A percentile compares a stretch with the other conserved stretches of the same genome.
Evolutionary conservation across 805 yeast species (phyloP).

Genomic region (Ogataea populi-albae): DNA sequence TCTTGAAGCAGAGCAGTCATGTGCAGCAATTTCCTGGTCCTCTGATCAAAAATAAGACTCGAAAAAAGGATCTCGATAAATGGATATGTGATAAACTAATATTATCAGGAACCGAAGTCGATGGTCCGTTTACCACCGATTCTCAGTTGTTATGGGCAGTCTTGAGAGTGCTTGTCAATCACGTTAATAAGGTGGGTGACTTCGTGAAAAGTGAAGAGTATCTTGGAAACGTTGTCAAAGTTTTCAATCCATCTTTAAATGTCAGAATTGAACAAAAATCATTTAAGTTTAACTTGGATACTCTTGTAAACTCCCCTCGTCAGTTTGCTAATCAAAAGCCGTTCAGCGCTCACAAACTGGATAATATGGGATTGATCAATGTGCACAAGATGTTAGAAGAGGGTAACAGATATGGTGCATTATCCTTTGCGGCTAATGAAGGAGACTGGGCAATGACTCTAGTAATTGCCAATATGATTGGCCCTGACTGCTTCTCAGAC

Average conservation of each 20-base stretch:
- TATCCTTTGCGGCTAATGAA: constrained; percentile 56
- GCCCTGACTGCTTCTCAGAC: constrained; percentile 45
- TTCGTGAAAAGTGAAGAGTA: constrained; percentile 27
- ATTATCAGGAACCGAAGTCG: constrained; percentile 16
- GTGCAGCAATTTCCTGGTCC: constrained; percentile 67
- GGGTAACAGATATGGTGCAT: constrained; percentile 68
- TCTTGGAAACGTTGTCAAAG: constrained; percentile 32
- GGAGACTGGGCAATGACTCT: constrained; percentile 79
- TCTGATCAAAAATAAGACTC: constrained; percentile 51
- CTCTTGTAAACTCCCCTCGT: constrained; percentile 14
- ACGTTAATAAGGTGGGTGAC: constrained; percentile 27
- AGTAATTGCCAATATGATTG: constrained; percentile 62
- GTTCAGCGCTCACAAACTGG: constrained; percentile 27
- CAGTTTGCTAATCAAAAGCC: constrained; percentile 12
- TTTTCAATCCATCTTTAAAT: constrained; percentile 41
- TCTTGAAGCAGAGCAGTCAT: constrained; percentile 46
- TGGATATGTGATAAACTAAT: constrained; percentile 50
- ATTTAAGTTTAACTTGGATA: constrained; percentile 17
- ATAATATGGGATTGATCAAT: constrained; percentile 24
- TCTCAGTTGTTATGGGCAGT: constrained; percentile 30
- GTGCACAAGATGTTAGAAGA: constrained; percentile 42
- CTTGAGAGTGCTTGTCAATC: constrained; percentile 23
- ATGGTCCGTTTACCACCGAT: constrained; percentile 16
- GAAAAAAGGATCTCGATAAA: constrained; percentile 63
- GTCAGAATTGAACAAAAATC: constrained; percentile 7